Evolutionary conservation across 106 monocot species (phyloP), one percentile per base, ranked within the genome.

Genomic region (Agapanthus africanus): DNA sequence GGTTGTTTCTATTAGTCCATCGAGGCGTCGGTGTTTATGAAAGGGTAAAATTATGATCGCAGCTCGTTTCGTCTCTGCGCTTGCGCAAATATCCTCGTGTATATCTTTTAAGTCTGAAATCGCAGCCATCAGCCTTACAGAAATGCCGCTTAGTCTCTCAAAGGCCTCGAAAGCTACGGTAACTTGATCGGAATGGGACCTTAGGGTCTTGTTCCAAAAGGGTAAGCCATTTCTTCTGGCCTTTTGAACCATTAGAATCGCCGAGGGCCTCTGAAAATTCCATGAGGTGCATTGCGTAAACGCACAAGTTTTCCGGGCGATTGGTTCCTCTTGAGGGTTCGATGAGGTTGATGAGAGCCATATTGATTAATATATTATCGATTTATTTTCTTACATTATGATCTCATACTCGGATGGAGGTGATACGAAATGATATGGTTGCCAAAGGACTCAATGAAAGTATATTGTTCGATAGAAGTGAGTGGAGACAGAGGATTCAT

Each of bases 1-100:
- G 7, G 71, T 72, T 3, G 44, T 62, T 56, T 79, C 70, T 71
- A 83, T 26, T 4, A 25, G 27, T 1, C 79, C 72, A 54, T 83
- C 76, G 14, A 79, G 15, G 3, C 68, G 66, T 40, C 64, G 79
- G 41, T 75, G 75, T 71, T 83, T 83, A 64, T 83, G 83, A 37
- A 79, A 83, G 5, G 79, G 83, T 25, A 83, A 36, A 36, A 79
- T 69, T 21, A 83, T 16, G 19, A 83, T 35, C 0, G 83, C 79
- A 14, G 73, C 79, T 13, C 54, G 30, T 68, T 79, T 79, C 18
- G 44, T 37, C 69, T 83, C 72, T 11, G 76, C 83, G 8, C 75
- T 34, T 11, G 52, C 61, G 49, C 71, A 72, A 1, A 83, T 75
- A 62, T 83, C 83, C 68, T 79, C 74, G 13, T 83, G 79, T 40